phyloP scores from a whole-genome alignment of 2,329 filamentous ascomycete species.

The Fusarium decemcellulare region DNA sequence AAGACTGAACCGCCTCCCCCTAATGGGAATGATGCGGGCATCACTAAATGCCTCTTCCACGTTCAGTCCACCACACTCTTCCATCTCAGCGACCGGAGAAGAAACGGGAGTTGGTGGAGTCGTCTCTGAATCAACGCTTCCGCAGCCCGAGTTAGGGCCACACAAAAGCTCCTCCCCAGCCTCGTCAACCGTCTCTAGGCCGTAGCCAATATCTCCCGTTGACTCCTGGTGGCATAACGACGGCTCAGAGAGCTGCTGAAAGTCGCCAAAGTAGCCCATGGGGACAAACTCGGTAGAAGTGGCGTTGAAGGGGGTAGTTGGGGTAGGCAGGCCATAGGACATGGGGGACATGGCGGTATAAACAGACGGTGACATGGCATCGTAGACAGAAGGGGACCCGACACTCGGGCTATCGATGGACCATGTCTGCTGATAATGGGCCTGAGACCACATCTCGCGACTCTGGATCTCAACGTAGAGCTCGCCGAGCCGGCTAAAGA shows the following conservation, averaged over 20 bases:
- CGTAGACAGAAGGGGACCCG: constrained; percentile 17
- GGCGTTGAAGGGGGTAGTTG: constrained; percentile 46
- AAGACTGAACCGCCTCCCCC: constrained; percentile 47
- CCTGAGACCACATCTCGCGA: constrained; percentile 56
- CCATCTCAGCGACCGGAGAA: constrained; percentile 3
- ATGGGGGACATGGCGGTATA: constrained; percentile 28
- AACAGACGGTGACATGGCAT: constrained; percentile 17
- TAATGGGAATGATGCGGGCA: constrained; percentile 7
- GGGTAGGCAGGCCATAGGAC: constrained; percentile 26
- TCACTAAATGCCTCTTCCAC: constrained; percentile 7
- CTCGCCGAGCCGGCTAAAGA: constrained; percentile 63
- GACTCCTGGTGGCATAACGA: constrained; percentile 10
- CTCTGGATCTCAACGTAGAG: constrained; percentile 64
- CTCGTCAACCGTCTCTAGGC: constrained; percentile 47
- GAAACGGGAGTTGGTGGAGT: constrained; percentile 15
- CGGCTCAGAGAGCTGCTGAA: constrained; percentile 7
- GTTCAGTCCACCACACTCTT: constrained; percentile 5
- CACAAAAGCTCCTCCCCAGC: constrained; percentile 34
- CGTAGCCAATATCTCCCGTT: neutral
- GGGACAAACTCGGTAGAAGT: constrained; percentile 53
- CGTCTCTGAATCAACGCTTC: constrained; percentile 11
- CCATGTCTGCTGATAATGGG: constrained; percentile 43
- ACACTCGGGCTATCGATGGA: constrained; percentile 25
- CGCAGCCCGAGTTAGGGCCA: constrained; percentile 10
- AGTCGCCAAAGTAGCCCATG: constrained; percentile 34